These are phyloP conservation scores for Kuraishia molischiana DNA, from an alignment of 805 yeast genomes.

Conservation along the genomic window DNA sequence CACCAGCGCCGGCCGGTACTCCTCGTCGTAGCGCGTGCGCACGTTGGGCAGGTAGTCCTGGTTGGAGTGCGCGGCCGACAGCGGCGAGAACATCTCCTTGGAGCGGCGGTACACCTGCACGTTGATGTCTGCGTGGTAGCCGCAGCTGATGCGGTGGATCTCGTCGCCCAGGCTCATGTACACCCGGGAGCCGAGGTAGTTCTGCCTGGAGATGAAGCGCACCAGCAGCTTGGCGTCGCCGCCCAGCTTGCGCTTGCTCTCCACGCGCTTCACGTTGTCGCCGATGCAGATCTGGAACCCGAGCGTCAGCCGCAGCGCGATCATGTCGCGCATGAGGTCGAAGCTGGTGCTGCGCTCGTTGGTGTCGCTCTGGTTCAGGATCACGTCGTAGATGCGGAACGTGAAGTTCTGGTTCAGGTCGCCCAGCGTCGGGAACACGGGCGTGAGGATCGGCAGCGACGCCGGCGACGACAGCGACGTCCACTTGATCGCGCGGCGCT, in stretches of 20 bases:
- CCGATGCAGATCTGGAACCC: constrained; percentile 92
- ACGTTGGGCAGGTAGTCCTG: constrained; percentile 42
- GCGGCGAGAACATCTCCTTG: constrained; percentile 21
- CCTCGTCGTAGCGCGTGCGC: constrained; percentile 69
- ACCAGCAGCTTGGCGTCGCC: constrained; percentile 46
- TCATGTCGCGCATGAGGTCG: constrained; percentile 77
- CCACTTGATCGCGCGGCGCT: constrained; percentile 76
- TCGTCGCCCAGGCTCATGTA: constrained; percentile 75
- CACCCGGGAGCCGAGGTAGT: constrained; percentile 47
- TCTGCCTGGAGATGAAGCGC: constrained; percentile 41
- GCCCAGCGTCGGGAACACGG: constrained; percentile 60
- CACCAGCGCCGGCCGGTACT: constrained; percentile 47
- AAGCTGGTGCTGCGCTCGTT: constrained; percentile 39
- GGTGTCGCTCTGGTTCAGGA: constrained; percentile 50
- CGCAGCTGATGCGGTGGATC: constrained; percentile 75
- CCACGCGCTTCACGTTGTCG: constrained; percentile 53
- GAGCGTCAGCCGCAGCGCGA: constrained; percentile 66
- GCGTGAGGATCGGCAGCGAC: constrained; percentile 74
- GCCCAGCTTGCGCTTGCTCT: constrained; percentile 44
- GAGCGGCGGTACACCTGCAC: constrained; percentile 56
- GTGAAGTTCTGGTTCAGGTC: constrained; percentile 69
- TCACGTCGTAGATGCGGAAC: constrained; percentile 75
- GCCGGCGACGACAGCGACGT: constrained; percentile 90
- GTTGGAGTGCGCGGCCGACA: constrained; percentile 8
- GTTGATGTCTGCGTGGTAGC: constrained; percentile 58